phyloP scores from a whole-genome alignment of 495 filamentous ascomycete genomes.

The Opeltia flavorubescens region DNA sequence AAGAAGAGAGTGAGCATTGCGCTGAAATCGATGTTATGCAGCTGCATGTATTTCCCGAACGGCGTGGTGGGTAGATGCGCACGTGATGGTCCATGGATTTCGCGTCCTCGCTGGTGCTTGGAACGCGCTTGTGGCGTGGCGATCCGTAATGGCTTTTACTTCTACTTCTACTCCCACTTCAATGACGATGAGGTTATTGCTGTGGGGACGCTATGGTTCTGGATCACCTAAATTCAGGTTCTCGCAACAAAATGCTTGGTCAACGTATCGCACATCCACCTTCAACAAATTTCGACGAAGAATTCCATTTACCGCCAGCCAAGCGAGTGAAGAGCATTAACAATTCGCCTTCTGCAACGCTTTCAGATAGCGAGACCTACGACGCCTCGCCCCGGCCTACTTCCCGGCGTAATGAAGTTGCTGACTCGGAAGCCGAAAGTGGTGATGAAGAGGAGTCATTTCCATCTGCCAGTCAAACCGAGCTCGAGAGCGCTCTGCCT shows the following conservation, averaged over 20 bases:
- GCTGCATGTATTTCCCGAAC: too few species aligned
- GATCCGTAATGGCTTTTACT: too few species aligned
- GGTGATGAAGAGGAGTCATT: conserved; percentile 22
- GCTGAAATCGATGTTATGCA: too few species aligned
- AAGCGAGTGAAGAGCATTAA: conserved; percentile 25
- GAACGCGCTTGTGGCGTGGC: neutral
- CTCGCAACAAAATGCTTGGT: conserved; percentile 22
- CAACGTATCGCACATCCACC: conserved; percentile 22
- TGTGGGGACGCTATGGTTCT: conserved; percentile 3
- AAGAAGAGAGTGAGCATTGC: too few species aligned
- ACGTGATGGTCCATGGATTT: too few species aligned
- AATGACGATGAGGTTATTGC: conserved; percentile 12
- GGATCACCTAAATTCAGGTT: conserved; percentile 3
- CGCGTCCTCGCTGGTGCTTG: too few species aligned
- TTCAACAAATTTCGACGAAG: conserved; percentile 25
- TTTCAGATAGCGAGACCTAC: conserved; percentile 5
- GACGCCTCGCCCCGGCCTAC: neutral
- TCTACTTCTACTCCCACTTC: too few species aligned
- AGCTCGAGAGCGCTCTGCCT: conserved; percentile 66
- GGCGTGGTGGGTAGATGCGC: too few species aligned
- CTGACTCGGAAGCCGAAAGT: conserved; percentile 23
- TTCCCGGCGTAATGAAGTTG: conserved; percentile 11
- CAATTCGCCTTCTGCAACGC: conserved; percentile 14
- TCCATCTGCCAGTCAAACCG: conserved; percentile 36
- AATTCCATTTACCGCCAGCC: conserved; percentile 16